Evolutionary conservation across 176 grass and related monocot genomes (phyloP), one percentile per base, ranked within the genome.

Genomic region (Alopecurus myosuroides): DNA sequence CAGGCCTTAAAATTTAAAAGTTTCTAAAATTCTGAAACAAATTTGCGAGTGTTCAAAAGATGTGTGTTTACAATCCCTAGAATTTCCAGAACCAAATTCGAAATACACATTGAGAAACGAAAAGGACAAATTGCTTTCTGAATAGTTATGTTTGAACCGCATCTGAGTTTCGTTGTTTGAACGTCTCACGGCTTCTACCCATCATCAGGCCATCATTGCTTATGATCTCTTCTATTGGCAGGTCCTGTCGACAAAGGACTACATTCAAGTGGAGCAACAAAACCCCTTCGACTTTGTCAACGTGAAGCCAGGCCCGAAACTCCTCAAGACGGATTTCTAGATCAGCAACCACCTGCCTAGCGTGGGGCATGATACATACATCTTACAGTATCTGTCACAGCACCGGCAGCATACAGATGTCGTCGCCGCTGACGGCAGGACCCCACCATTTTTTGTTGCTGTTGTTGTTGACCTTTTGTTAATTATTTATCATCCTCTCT

Each of bases 161-260:
- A n/a, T n/a, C n/a, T n/a, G n/a, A n/a, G n/a, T 11, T 34, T 56
- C 8, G 9, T 51, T 55, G 5, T 44, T 60, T 30, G 14, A 37
- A 19, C 34, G n/a, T n/a, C n/a, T 48, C 19, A 33, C 3, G 5
- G 11, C 25, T 29, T 44, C 18, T 45, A 63, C 37, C 55, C 22
- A 44, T 57, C 11, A 80, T 57, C 11, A 80, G 19, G 6, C 14
- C 8, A 1, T 39, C 10, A 19, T 7, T 70, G 64, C 56, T 82
- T 37, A 45, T 26, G 58, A 12, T 30, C 19, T 81, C 14, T 61
- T 57, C 23, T 17, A 17, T 81, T 76, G 49, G 74, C 88, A 98
- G 97, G 97, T 98, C 19, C 81, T 98, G 78, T 90, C 92, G n/a
- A 98, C 97, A 19, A 98, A 91, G 86, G 97, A 98, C 70, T 98